Percentiles rank a stretch among this genome's conserved stretches.
These are phyloP conservation scores for Colletotrichum zoysiae DNA, from an alignment of 2,329 filamentous ascomycete genomes.

Conservation along the genomic window DNA sequence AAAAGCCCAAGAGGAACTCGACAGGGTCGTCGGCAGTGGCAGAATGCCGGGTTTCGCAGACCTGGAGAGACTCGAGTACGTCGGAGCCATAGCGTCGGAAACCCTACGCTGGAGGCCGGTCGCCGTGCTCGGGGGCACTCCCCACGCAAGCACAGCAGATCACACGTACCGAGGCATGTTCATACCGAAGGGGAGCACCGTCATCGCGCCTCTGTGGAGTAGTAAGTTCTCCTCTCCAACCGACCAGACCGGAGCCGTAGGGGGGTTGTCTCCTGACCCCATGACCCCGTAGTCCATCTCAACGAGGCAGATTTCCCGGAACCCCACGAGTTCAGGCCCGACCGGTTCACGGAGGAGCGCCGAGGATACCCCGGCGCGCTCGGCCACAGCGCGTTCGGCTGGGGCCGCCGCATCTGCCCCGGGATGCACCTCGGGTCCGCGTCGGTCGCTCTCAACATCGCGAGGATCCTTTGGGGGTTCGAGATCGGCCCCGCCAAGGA, in stretches of 20 bases:
- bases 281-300: slow-evolving; percentile 50
- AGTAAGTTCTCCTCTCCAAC: slow-evolving; percentile 48
- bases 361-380: slow-evolving; percentile 53
- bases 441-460: slow-evolving; percentile 60
- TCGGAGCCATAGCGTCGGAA: slow-evolving; percentile 54
- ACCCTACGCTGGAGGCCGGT: slow-evolving; percentile 58
- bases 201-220: slow-evolving; percentile 58
- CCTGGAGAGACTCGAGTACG: slow-evolving; percentile 49
- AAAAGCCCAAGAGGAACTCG: slow-evolving; percentile 55
- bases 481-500: slow-evolving; percentile 48
- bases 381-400: slow-evolving; percentile 58
- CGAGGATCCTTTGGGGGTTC: slow-evolving; percentile 67
- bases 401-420: slow-evolving; percentile 58
- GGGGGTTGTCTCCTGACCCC: background rate
- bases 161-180: slow-evolving; percentile 58
- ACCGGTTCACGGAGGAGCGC: slow-evolving; percentile 51
- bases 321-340: slow-evolving; percentile 54
- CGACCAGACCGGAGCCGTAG: background rate
- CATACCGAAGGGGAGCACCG: slow-evolving; percentile 49
- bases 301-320: slow-evolving; percentile 58
- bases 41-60: slow-evolving; percentile 55
- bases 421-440: slow-evolving; percentile 65
- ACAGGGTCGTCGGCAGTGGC: slow-evolving; percentile 53
- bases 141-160: slow-evolving; percentile 60
- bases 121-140: slow-evolving; percentile 56